Base-by-base conservation (phyloP, 352 stramenopile species). In the Globisporangium takayamanum region DNA sequence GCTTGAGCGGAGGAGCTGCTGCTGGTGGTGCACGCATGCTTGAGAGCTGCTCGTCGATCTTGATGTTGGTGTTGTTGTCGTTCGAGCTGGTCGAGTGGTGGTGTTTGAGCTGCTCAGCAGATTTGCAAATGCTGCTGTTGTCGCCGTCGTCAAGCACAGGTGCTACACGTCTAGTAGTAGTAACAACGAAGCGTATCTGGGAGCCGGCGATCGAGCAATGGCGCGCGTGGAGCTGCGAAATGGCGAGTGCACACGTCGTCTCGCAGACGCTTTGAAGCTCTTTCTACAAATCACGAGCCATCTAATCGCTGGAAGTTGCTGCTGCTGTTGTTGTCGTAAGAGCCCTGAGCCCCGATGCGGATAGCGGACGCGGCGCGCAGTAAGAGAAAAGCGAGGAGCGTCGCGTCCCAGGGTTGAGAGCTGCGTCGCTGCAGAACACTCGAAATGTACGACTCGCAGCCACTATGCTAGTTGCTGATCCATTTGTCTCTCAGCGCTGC, bases 151-250 rank as follows among this genome's bases (percentile, higher is more conserved):
- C 30, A 36, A 36, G 30, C 30, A 36, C 30, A 6, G 3, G 16
- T 48, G 44, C 15, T 48, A 4, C 15, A 48, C 15, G 39, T 45
- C 18, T n/a, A n/a, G n/a, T n/a, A n/a, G n/a, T n/a, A n/a, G n/a
- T n/a, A 18, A 48, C 14, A 22, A 48, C 14, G 44, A 22, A n/a
- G 39, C 8, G 39, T 10, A 10, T 45, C 11, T n/a, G 39, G 16
- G 44, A 48, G 16, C 10, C 11, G n/a, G 44, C n/a, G n/a, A n/a
- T n/a, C n/a, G n/a, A 48, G 44, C 44, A 48, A 48, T 48, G 44
- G 44, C 44, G 44, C 44, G 44, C 44, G 44, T 48, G 44, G 44
- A 48, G 44, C 44, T 48, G 44, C 44, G 44, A 48, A 48, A 18
- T 48, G 44, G 44, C 44, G 44, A 15, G 30, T 36, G 30, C 30